Percentiles rank a stretch among this genome's conserved stretches.
Conservation (phyloP, 1,139 yeast species). For the Magnusiomyces clavatus region DNA sequence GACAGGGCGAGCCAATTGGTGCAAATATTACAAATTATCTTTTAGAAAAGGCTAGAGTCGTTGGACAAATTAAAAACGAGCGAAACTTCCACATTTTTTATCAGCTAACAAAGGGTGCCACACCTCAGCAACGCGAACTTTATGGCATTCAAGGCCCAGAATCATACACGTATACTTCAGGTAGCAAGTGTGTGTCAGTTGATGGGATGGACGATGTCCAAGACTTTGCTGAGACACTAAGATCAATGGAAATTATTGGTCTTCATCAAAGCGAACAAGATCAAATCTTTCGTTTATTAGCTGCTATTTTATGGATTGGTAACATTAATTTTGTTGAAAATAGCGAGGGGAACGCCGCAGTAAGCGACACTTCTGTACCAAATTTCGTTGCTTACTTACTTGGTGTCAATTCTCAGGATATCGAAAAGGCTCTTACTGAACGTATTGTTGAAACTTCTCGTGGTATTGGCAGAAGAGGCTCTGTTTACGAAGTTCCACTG, state of each 20-base stretch:
- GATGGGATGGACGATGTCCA: conserved; percentile 76
- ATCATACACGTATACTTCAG: conserved; percentile 80
- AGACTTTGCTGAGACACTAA: conserved; percentile 73
- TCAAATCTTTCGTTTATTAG: conserved; percentile 74
- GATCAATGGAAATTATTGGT: conserved; percentile 87
- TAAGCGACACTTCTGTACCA: conserved; percentile 81
- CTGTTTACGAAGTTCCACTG: conserved; percentile 89
- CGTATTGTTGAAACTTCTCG: conserved; percentile 77
- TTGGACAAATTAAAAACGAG: conserved; percentile 84
- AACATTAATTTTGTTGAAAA: conserved; percentile 81
- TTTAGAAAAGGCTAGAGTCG: conserved; percentile 92
- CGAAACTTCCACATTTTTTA: conserved; percentile 96
- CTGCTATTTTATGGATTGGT: conserved; percentile 91
- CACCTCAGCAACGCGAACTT: conserved; percentile 70
- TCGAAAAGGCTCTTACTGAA: conserved; percentile 64
- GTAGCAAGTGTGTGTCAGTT: conserved; percentile 78
- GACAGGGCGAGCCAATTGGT: conserved; percentile 79
- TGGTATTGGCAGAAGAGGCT: conserved; percentile 72
- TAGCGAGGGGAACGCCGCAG: conserved; percentile 69
- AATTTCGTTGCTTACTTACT: conserved; percentile 88
- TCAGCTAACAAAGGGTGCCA: conserved; percentile 89
- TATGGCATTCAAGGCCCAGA: conserved; percentile 94
- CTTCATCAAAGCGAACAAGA: conserved; percentile 78
- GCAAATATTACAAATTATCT: conserved; percentile 94
- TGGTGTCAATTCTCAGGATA: conserved; percentile 64